These are phyloP conservation scores for Amylocarpus encephaloides DNA, from an alignment of 2,329 filamentous ascomycete species.

Conservation along the genomic window DNA sequence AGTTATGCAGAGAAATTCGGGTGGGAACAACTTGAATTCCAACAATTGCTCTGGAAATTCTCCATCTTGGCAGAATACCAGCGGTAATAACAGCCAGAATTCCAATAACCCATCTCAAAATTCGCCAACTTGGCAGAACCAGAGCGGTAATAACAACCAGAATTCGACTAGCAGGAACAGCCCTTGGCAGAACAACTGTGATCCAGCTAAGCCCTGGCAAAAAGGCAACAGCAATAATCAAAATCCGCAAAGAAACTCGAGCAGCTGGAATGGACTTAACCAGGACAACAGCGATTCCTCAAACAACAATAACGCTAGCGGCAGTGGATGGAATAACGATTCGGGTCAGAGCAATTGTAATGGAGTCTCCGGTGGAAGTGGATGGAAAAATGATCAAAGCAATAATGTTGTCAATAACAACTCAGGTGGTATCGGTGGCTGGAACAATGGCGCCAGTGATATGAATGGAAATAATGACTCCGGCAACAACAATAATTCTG, in stretches of 20 bases:
- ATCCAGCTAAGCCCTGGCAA: background rate
- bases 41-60: background rate
- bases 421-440: background rate
- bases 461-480: background rate
- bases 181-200: background rate
- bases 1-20: background rate
- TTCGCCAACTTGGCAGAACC: background rate
- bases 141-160: conserved; percentile 9
- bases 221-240: background rate
- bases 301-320: conserved; percentile 9
- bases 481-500: conserved; percentile 6
- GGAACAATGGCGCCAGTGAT: background rate
- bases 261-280: background rate
- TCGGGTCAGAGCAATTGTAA: conserved; percentile 3
- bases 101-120: background rate
- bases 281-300: background rate
- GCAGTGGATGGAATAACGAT: background rate
- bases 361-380: background rate
- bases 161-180: conserved; percentile 3
- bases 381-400: background rate
- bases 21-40: background rate
- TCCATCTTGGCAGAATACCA: background rate
- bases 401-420: background rate
- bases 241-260: conserved; percentile 1
- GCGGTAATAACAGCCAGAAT: background rate